phyloP scores from a whole-genome alignment of 1,284 basidiomycete genomes.

The Leucoagaricus sp. region DNA sequence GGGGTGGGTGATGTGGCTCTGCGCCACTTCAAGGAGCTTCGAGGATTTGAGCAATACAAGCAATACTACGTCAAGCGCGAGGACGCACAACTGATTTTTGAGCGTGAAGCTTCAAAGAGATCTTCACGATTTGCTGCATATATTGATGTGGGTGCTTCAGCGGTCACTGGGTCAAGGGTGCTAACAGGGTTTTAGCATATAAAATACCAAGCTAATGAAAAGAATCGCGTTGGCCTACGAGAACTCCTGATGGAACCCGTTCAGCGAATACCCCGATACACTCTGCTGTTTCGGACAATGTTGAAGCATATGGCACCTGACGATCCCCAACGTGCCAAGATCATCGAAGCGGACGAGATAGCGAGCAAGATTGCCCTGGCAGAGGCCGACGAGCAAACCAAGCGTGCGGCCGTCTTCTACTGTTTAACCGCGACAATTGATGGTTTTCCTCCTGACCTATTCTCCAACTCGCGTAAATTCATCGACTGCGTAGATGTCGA shows the following conservation, averaged over 20 bases:
- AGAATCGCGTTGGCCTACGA: slow-evolving; percentile 86
- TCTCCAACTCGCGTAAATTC: slow-evolving; percentile 85
- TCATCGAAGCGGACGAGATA: slow-evolving; percentile 86
- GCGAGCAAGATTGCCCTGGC: slow-evolving; percentile 92
- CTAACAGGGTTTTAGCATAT: slow-evolving; percentile 58
- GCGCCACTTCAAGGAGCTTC: slow-evolving; percentile 79
- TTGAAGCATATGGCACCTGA: slow-evolving; percentile 80
- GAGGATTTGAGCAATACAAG: slow-evolving; percentile 88
- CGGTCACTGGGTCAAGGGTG: no score
- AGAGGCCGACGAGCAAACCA: slow-evolving; percentile 91
- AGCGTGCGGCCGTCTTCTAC: slow-evolving; percentile 87
- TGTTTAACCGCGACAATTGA: slow-evolving; percentile 86
- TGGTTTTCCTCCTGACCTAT: slow-evolving; percentile 85
- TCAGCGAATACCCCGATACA: slow-evolving; percentile 97
- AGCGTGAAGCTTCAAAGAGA: slow-evolving; percentile 78
- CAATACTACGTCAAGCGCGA: slow-evolving; percentile 92
- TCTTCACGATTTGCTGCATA: slow-evolving; percentile 78
- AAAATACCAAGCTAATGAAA: slow-evolving; percentile 86
- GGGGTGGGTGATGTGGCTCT: slow-evolving; percentile 86
- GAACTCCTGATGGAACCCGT: slow-evolving; percentile 99
- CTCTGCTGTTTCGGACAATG: slow-evolving; percentile 90
- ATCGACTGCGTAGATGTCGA: slow-evolving; percentile 95
- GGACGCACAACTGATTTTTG: slow-evolving; percentile 89
- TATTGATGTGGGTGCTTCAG: slow-evolving; percentile 81
- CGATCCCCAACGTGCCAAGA: slow-evolving; percentile 78